Percentiles rank a stretch among this genome's conserved stretches.
Conservation (phyloP, 768 basidiomycete species). For the Inosperma sp. region DNA sequence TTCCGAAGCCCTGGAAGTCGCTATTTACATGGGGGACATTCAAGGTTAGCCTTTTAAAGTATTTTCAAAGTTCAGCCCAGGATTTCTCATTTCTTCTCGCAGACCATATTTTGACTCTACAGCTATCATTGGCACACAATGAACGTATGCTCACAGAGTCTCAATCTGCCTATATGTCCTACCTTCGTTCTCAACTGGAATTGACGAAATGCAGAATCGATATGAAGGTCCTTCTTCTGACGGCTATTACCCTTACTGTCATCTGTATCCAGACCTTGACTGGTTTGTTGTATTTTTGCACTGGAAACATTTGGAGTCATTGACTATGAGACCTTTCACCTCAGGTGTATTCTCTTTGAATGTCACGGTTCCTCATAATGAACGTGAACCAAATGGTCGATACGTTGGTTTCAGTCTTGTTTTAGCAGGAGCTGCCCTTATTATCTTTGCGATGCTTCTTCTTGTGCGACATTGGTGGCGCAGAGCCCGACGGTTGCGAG, state of each 20-base stretch:
- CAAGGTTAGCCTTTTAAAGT: constrained; percentile 54
- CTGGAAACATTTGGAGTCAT: too few relatives aligned
- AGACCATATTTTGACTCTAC: constrained; percentile 90
- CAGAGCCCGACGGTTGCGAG: constrained; percentile 41
- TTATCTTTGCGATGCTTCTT: constrained; percentile 41
- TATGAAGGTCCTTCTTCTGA: constrained; percentile 60
- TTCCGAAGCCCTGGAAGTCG: constrained; percentile 61
- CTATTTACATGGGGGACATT: constrained; percentile 86
- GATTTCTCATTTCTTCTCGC: constrained; percentile 10
- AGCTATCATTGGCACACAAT: constrained; percentile 79
- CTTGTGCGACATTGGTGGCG: constrained; percentile 65
- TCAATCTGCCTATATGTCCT: constrained; percentile 79
- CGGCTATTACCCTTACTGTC: constrained; percentile 61
- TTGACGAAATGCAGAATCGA: constrained; percentile 60
- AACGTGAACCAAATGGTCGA: constrained; percentile 28
- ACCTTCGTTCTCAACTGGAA: constrained; percentile 60
- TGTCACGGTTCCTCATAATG: constrained; percentile 55
- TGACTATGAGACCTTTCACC: neutral
- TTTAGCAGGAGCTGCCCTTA: constrained; percentile 40
- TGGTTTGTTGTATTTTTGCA: constrained; percentile 38
- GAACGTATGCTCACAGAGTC: constrained; percentile 86
- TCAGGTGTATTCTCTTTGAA: constrained; percentile 71
- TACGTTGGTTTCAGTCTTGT: constrained; percentile 56
- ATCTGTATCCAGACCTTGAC: constrained; percentile 58
- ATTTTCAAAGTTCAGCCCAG: neutral